Base-by-base conservation (phyloP, 345 rosid species). In the Salix purpurea region DNA sequence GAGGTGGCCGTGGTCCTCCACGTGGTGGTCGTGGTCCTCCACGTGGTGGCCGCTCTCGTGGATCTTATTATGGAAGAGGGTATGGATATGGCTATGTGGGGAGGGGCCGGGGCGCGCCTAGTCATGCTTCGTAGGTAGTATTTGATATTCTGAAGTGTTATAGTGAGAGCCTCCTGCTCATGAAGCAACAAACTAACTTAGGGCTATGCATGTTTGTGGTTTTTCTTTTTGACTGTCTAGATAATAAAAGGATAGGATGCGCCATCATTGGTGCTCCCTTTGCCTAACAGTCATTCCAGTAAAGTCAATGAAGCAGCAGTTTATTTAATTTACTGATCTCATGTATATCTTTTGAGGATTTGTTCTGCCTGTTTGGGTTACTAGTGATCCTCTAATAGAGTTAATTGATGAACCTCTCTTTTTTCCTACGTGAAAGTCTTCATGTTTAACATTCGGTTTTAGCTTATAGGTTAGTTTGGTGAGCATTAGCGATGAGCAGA, bases 11-110 rank as follows among this genome's bases (percentile, higher is more conserved):
- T 8, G 72, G 78, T n/a, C 37, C 65, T 26, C 75, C 82, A 4
- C 44, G 82, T 34, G 72, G 78, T 65, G 82, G 82, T 0, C 79
- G 72, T 8, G 72, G 78, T n/a, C 37, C 65, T 26, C 75, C 82
- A 26, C 75, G 78, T 19, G 82, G 82, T 70, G 82, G 83, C 7
- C 79, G 69, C 28, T 65, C 37, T 30, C 76, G 68, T 65, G 83
- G 83, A 37, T 71, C 75, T 37, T 80, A 80, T 75, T 18, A 70
- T 10, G 83, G 83, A 40, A 75, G 83, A 48, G 83, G 72, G 1
- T 75, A 75, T 61, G 82, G 74, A 4, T 72, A 78, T 61, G 82
- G 70, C 40, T 74, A 79, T 69, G 70, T 2, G 19, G 79, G 83
- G 37, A 75, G 83, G 62, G 83, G 82, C 26, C 12, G 78, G 62